These are phyloP conservation scores for Zalerion maritima DNA, from an alignment of 495 filamentous ascomycete genomes.

Conservation along the genomic window DNA sequence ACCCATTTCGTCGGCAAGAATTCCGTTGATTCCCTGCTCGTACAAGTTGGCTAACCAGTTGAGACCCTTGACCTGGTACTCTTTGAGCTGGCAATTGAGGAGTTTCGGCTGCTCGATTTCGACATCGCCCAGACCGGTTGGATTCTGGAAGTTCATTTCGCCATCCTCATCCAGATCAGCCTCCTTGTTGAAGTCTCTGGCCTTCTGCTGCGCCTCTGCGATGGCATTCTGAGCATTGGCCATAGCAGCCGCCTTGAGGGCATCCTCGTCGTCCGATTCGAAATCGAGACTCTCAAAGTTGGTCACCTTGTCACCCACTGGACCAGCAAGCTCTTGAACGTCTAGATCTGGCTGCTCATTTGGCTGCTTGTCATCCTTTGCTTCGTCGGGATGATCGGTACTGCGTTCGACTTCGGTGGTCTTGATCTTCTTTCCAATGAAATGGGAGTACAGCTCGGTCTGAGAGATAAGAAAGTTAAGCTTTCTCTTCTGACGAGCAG, in stretches of 20 bases:
- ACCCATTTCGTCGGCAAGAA: constrained; percentile 98
- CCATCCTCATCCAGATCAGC: constrained; percentile 53
- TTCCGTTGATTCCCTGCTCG: constrained; percentile 99
- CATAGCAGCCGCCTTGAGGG: constrained; percentile 67
- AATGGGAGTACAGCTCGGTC: constrained; percentile 97
- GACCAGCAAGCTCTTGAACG: constrained; percentile 42
- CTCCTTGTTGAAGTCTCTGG: constrained; percentile 76
- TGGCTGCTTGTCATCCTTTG: constrained; percentile 21
- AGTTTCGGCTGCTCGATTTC: constrained; percentile 91
- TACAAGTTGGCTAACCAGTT: constrained; percentile 99
- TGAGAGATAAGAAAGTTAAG: constrained; percentile 99
- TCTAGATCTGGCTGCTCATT: constrained; percentile 36
- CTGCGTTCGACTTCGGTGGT: constrained; percentile 82
- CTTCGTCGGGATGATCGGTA: constrained; percentile 63
- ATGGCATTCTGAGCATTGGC: constrained; percentile 95
- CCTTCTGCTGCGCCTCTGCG: constrained; percentile 84
- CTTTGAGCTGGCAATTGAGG: constrained; percentile 85
- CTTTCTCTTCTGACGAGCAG: constrained; percentile 92
- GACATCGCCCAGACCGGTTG: constrained; percentile 81
- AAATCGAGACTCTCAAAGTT: constrained; percentile 93
- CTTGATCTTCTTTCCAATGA: constrained; percentile 98
- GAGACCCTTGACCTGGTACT: constrained; percentile 96
- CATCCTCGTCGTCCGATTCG: constrained; percentile 83
- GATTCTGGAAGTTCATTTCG: constrained; percentile 99
- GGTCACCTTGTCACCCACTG: constrained; percentile 55